Percentiles rank a stretch among this genome's conserved stretches.
Evolutionary conservation across 257 asterid genomes (phyloP).

Genomic region (Galeopsis tetrahit): DNA sequence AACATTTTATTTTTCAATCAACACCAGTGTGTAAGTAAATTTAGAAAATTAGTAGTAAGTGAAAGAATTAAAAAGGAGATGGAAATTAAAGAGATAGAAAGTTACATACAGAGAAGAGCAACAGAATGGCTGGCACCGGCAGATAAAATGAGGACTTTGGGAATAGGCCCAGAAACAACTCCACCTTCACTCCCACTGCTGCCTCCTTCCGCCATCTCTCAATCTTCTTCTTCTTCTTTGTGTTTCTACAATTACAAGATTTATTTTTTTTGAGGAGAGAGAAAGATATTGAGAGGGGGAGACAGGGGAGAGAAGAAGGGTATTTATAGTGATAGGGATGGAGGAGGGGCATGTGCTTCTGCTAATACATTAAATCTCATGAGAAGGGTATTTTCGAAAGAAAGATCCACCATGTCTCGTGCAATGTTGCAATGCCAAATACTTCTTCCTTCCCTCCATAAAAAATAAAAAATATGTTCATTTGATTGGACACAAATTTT

Average conservation of each 20-base stretch:
- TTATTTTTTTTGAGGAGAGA: background rate
- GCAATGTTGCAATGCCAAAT: too few species aligned
- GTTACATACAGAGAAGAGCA: constrained; percentile 87
- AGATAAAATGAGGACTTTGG: constrained; percentile 70
- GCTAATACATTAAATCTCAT: too few species aligned
- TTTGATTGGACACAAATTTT: too few species aligned
- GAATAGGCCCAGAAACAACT: constrained; percentile 53
- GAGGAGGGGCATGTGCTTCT: too few species aligned
- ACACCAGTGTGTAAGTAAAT: background rate
- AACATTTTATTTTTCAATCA: constrained; percentile 20
- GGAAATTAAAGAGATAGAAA: background rate
- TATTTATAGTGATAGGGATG: too few species aligned
- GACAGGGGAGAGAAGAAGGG: background rate
- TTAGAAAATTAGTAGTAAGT: background rate
- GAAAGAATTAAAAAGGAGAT: too few species aligned
- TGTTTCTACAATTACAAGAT: too few species aligned
- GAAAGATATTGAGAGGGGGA: background rate
- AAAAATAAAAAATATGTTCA: too few species aligned
- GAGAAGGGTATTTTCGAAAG: too few species aligned
- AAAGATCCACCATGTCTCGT: too few species aligned
- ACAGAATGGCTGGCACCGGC: constrained; percentile 99
- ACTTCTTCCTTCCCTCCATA: too few species aligned
- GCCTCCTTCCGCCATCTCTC: constrained; percentile 60
- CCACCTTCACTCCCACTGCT: constrained; percentile 42
- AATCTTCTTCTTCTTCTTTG: background rate